Evolutionary conservation across 441 rosid species (phyloP).

Genomic region (Populus hybrid): DNA sequence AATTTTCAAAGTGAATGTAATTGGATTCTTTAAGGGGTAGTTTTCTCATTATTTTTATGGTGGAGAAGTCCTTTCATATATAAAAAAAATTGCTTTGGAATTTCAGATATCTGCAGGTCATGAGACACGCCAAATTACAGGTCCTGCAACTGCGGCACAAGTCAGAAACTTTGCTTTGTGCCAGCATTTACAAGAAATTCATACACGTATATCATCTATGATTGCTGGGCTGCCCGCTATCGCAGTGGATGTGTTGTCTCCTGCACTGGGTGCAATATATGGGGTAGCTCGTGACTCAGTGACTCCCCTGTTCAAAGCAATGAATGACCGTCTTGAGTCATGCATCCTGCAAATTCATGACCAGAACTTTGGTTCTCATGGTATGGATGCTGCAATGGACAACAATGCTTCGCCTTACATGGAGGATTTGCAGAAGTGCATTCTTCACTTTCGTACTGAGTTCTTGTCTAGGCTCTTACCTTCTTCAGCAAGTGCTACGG

Average conservation of each 20-base stretch:
- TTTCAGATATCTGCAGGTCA: conserved; percentile 95
- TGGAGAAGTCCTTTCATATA: conserved; percentile 8
- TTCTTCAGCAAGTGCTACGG: conserved; percentile 44
- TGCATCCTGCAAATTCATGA: conserved; percentile 92
- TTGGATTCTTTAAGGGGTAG: neutral
- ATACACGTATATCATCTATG: conserved; percentile 68
- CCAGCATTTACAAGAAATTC: conserved; percentile 92
- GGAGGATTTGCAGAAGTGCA: conserved; percentile 89
- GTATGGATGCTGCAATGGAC: conserved; percentile 80
- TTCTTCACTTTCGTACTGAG: conserved; percentile 83
- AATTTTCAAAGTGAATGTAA: neutral
- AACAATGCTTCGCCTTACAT: conserved; percentile 89
- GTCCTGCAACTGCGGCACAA: conserved; percentile 83
- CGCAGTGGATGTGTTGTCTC: conserved; percentile 79
- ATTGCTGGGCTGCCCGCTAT: conserved; percentile 61
- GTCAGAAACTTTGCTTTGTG: conserved; percentile 81
- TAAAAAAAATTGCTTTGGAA: conserved; percentile 13
- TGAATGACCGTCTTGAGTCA: conserved; percentile 85
- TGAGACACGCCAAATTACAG: conserved; percentile 88
- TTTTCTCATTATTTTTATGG: conserved; percentile 3
- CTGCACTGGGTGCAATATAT: conserved; percentile 66
- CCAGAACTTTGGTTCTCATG: conserved; percentile 72
- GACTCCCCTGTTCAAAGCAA: conserved; percentile 84
- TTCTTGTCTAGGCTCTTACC: conserved; percentile 83
- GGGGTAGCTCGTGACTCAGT: conserved; percentile 89